phyloP scores from a whole-genome alignment of 495 filamentous ascomycete genomes.

The Chaetomium cochliodes region DNA sequence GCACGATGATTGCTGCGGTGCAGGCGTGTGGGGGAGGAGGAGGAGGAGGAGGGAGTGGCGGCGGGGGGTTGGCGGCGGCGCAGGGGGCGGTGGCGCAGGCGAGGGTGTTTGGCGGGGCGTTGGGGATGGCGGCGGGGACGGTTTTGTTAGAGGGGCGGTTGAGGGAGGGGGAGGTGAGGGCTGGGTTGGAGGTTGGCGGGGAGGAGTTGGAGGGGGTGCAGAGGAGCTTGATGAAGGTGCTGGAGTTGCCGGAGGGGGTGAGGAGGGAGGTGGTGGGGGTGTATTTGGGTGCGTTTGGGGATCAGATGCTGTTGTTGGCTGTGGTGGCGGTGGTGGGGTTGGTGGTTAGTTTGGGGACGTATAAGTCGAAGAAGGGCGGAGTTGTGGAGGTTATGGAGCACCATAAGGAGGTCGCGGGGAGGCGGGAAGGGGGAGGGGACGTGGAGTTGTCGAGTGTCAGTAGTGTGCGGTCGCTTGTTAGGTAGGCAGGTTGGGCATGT shows the following conservation, averaged over 20 bases:
- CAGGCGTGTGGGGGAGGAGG: constrained; percentile 48
- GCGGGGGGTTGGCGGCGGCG: constrained; percentile 54
- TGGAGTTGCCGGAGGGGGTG: constrained; percentile 1
- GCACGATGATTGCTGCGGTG: constrained; percentile 53
- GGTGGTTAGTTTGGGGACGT: constrained; percentile 32
- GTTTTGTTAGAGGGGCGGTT: constrained; percentile 43
- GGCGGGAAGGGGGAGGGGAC: constrained; percentile 18
- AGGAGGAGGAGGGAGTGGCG: constrained; percentile 54
- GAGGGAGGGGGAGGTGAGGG: constrained; percentile 12
- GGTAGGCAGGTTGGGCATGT: constrained; percentile 6
- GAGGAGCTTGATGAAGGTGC: constrained; percentile 23
- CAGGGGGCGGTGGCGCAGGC: constrained; percentile 57
- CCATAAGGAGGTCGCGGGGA: constrained; percentile 28
- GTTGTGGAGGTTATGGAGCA: constrained; percentile 28
- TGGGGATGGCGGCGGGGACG: constrained; percentile 52
- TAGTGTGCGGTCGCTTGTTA: constrained; percentile 30
- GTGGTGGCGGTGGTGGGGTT: constrained; percentile 33
- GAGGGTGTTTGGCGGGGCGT: constrained; percentile 57
- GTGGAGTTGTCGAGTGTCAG: constrained; percentile 33
- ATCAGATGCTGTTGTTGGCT: constrained; percentile 32
- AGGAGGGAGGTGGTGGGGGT: constrained; percentile 19
- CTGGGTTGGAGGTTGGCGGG: constrained; percentile 8
- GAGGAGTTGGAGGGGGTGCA: constrained; percentile 24
- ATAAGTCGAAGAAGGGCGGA: constrained; percentile 20
- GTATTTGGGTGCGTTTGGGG: constrained; percentile 28